Base-by-base conservation (phyloP, 768 basidiomycete species). In the Steccherinum ochraceum region DNA sequence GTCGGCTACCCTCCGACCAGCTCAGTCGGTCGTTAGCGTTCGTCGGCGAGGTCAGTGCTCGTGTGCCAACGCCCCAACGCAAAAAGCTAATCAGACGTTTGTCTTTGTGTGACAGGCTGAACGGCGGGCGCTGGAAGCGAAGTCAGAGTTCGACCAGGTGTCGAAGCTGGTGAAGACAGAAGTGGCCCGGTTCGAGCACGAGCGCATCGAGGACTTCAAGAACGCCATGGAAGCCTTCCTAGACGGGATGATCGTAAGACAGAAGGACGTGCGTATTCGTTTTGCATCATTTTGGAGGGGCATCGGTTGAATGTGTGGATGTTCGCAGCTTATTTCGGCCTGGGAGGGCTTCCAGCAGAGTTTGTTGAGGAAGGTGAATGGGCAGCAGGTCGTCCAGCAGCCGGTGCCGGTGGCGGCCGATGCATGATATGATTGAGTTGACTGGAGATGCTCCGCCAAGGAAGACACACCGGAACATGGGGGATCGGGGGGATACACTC, bases 161-260 rank as follows among this genome's bases (percentile, higher is more conserved):
- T 90, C 92, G 18, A 86, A 86, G 56, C 71, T 96, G 18, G 84
- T 93, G 58, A 98, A 98, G 68, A 70, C 79, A 3, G 96, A 99
- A 69, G 81, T 93, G 56, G 82, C 81, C 3, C 75, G 95, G 40
- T 97, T 98, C 62, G 95, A 99, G 69, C 80, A 83, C 62, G 95
- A 96, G 68, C 80, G 94, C 40, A 78, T 98, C 21, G 88, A 91
- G 45, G 95, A 98, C 64, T 96, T 98, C 68, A 94, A 93, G 67
- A 74, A 78, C 41, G 77, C 86, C 2, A 65, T 99, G 56, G 87
- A 91, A 65, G 76, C 76, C 3, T 93, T 92, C 66, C 70, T 97
- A 49, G 87, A 93, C 40, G 89, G 86, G 4, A 89, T 95, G 86
- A 86, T 94, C 45, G 67, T 74, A 3, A 74, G 84, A 48, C 94